phyloP scores from a whole-genome alignment of 371 early-diverging fungal species.

The Ordospora pajunii region DNA sequence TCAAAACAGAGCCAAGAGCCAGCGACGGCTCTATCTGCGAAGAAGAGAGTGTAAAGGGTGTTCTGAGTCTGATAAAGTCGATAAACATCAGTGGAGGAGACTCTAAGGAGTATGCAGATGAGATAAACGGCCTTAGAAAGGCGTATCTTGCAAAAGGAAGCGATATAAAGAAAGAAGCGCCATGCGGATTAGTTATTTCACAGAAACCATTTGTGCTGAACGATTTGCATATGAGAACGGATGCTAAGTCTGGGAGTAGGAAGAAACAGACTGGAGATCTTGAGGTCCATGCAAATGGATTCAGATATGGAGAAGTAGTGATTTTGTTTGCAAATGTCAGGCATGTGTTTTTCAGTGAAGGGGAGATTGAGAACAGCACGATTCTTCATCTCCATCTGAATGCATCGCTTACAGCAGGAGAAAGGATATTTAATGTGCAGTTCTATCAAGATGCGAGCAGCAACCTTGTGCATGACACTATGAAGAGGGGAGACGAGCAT shows the following conservation, averaged over 20 bases:
- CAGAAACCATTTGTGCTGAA: slow-evolving; percentile 42
- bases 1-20: slow-evolving; percentile 77
- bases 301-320: slow-evolving; percentile 63
- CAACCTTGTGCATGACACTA: slow-evolving; percentile 86
- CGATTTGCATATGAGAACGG: slow-evolving; percentile 83
- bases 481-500: slow-evolving; percentile 76
- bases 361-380: slow-evolving; percentile 83
- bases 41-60: slow-evolving; percentile 60
- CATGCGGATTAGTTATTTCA: slow-evolving; percentile 49
- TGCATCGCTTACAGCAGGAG: slow-evolving; percentile 86
- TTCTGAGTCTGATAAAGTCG: slow-evolving; percentile 31
- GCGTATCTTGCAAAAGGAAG: slow-evolving; percentile 16
- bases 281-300: slow-evolving; percentile 61
- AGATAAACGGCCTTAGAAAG: slow-evolving; percentile 58
- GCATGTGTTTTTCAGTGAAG: slow-evolving; percentile 92
- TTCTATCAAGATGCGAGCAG: slow-evolving; percentile 92
- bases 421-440: slow-evolving; percentile 89
- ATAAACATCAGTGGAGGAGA: slow-evolving; percentile 36
- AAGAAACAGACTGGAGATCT: slow-evolving; percentile 70
- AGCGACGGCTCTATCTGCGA: slow-evolving; percentile 67
- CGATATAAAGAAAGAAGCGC: slow-evolving; percentile 43
- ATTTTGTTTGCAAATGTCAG: slow-evolving; percentile 90
- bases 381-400: slow-evolving; percentile 87
- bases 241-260: slow-evolving; percentile 69
- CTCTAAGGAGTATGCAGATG: slow-evolving; percentile 1